Percentiles rank a stretch among this genome's conserved stretches.
Evolutionary conservation across 1,284 basidiomycete species (phyloP).

Genomic region (Exobasidium cylindrosporum): DNA sequence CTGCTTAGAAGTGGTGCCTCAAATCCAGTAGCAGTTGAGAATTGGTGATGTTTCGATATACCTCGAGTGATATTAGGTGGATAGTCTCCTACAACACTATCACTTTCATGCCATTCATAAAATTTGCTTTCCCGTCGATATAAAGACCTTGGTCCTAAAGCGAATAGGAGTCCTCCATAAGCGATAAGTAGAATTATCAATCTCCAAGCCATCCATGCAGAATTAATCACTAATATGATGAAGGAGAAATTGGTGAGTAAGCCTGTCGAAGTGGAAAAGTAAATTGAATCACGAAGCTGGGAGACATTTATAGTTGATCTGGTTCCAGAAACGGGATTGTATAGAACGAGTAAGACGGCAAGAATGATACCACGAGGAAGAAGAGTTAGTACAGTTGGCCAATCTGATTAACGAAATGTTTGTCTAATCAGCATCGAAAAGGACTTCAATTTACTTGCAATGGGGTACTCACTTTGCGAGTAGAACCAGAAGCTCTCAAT

Average conservation of each 20-base stretch:
- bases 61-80: neutral
- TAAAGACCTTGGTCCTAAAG: conserved; percentile 12
- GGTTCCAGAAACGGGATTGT: neutral
- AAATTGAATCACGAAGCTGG: conserved; percentile 22
- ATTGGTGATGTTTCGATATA: neutral
- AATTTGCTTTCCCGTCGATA: neutral
- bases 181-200: conserved; percentile 21
- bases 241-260: conserved; percentile 25
- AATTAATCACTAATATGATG: conserved; percentile 30
- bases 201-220: conserved; percentile 34
- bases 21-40: neutral
- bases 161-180: conserved; percentile 22
- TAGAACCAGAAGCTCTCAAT: conserved; percentile 38
- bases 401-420: no score
- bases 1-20: neutral
- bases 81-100: neutral
- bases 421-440: conserved; percentile 7
- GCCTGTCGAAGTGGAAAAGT: conserved; percentile 22
- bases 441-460: neutral
- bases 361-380: conserved; percentile 34
- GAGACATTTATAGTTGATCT: neutral
- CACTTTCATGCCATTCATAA: neutral
- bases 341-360: conserved; percentile 20
- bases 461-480: conserved; percentile 26
- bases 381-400: conserved; percentile 37